A percentile compares a stretch with the other conserved stretches of the same genome.
These are phyloP conservation scores for Allantophomopsis cytisporea DNA, from an alignment of 2,329 filamentous ascomycete genomes.

Conservation along the genomic window DNA sequence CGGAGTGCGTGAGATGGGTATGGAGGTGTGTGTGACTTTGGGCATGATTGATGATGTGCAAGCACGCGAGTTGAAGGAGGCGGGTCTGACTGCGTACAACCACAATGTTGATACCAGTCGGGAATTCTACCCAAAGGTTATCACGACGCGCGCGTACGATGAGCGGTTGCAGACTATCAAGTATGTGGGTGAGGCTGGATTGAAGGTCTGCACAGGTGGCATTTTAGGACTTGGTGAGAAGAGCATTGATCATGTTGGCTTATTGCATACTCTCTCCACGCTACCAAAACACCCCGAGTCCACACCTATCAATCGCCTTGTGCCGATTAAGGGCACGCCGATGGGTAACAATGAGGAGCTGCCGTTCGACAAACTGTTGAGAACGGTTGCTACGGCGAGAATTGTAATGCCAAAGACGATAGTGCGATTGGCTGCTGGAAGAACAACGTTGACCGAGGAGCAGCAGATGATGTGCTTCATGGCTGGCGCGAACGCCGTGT, in stretches of 20 bases:
- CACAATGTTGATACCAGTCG: conserved; percentile 87
- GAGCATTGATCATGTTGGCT: conserved; percentile 64
- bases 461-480: conserved; percentile 83
- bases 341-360: conserved; percentile 62
- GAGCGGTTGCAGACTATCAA: conserved; percentile 69
- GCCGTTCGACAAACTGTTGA: conserved; percentile 63
- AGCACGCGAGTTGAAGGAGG: conserved; percentile 69
- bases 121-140: conserved; percentile 78
- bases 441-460: conserved; percentile 75
- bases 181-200: conserved; percentile 72
- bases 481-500: conserved; percentile 87
- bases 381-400: conserved; percentile 73
- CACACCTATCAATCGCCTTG: conserved; percentile 82
- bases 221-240: conserved; percentile 78
- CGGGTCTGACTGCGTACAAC: conserved; percentile 83
- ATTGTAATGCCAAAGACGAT: conserved; percentile 77
- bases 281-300: conserved; percentile 75
- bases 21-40: conserved; percentile 89
- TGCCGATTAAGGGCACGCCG: conserved; percentile 83
- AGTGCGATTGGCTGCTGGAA: conserved; percentile 72
- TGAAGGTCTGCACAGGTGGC: conserved; percentile 82
- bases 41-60: conserved; percentile 81
- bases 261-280: conserved; percentile 72
- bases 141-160: conserved; percentile 77
- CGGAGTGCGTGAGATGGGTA: conserved; percentile 66